Percentiles rank a stretch among this genome's conserved stretches.
Evolutionary conservation across 805 yeast species (phyloP).

Genomic region (Hanseniaspora lachancei): DNA sequence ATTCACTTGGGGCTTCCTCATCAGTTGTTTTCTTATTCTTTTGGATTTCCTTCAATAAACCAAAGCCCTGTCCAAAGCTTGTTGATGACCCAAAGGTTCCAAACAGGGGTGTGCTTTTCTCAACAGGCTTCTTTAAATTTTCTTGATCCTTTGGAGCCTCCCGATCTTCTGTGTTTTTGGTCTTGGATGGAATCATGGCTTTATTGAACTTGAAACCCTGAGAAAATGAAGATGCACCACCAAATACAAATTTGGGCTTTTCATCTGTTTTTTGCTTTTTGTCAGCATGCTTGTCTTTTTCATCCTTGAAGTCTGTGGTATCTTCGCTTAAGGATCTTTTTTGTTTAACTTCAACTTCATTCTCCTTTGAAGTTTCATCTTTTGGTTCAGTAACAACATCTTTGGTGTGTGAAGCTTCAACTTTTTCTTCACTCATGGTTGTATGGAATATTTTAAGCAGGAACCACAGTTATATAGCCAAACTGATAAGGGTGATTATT

Average conservation of each 20-base stretch:
- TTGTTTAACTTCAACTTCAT: not conserved
- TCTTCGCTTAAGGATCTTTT: not conserved
- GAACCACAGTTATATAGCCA: no score
- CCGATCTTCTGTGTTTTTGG: not conserved
- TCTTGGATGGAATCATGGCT: not conserved
- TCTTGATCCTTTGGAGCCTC: not conserved
- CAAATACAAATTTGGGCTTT: constrained; percentile 44
- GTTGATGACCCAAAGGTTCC: constrained; percentile 32
- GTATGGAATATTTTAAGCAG: no score
- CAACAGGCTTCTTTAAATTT: constrained; percentile 24
- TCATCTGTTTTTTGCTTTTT: constrained; percentile 11
- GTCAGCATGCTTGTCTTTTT: not conserved
- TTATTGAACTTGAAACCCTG: constrained; percentile 24
- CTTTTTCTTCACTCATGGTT: not conserved
- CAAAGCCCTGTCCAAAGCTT: constrained; percentile 27
- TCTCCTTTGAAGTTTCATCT: not conserved
- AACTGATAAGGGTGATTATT: no score
- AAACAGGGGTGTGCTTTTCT: constrained; percentile 22
- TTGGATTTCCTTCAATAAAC: constrained; percentile 14
- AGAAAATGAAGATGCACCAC: constrained; percentile 40
- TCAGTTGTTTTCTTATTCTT: constrained; percentile 11
- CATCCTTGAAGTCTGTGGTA: not conserved
- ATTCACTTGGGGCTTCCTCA: constrained; percentile 11
- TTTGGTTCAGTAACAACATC: not conserved
- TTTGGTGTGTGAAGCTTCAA: not conserved